phyloP scores from a whole-genome alignment of 75 land plant genomes.

The Azolla pinnata region DNA sequence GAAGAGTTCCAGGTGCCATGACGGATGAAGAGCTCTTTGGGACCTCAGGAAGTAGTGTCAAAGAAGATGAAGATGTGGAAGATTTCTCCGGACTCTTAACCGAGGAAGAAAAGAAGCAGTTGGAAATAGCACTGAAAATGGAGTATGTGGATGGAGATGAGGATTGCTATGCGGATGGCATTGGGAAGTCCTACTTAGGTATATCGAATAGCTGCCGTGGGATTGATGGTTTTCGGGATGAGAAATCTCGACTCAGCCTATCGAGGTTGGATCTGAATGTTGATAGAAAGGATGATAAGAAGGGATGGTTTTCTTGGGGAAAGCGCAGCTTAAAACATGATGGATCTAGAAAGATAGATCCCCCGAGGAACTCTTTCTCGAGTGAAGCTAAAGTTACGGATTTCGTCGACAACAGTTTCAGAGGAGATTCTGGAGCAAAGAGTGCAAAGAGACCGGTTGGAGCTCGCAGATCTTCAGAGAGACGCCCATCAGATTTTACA shows the following conservation, averaged over 20 bases:
- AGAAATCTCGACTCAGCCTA: background rate
- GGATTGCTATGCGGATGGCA: conserved; percentile 5
- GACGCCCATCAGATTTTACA: background rate
- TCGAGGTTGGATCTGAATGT: background rate
- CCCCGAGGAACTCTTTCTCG: conserved; percentile 18
- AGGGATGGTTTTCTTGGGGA: conserved; percentile 20
- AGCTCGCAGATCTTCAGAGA: conserved; percentile 12
- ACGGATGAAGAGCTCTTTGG: conserved; percentile 61
- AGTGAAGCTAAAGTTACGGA: conserved; percentile 17
- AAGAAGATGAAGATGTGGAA: conserved; percentile 34
- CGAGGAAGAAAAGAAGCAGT: conserved; percentile 56
- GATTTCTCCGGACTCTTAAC: conserved; percentile 33
- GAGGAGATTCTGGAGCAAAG: conserved; percentile 3
- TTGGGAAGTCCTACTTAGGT: background rate
- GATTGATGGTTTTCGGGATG: background rate
- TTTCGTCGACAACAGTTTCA: background rate
- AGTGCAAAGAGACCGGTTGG: conserved; percentile 2
- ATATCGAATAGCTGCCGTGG: background rate
- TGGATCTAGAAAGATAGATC: conserved; percentile 10
- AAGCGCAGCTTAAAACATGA: conserved; percentile 9
- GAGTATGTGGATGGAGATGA: conserved; percentile 28
- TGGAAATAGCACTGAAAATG: conserved; percentile 54
- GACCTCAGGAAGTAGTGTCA: conserved; percentile 31
- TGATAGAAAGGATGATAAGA: conserved; percentile 13
- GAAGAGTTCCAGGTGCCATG: conserved; percentile 75